Conservation (phyloP, 2,329 filamentous ascomycete species). For the Fusarium solani-melongenae region DNA sequence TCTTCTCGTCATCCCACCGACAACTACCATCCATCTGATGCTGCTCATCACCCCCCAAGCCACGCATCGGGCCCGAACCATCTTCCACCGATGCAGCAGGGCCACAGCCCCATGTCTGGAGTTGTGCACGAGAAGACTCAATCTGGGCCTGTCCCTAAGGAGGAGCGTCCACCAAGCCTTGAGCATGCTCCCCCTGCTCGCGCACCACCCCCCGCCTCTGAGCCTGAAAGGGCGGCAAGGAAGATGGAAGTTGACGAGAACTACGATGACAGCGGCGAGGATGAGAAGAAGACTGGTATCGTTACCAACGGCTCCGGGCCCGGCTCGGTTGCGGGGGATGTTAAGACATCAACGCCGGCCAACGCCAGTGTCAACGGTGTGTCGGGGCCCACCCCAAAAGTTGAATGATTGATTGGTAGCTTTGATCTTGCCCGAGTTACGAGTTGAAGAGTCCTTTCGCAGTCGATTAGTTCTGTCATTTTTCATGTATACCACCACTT, state of each 20-base stretch:
- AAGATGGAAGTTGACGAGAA: conserved; percentile 99
- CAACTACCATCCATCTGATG: conserved; percentile 90
- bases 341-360: conserved; percentile 62
- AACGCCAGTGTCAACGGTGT: conserved; percentile 60
- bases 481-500: conserved; percentile 38
- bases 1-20: conserved; percentile 80
- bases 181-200: conserved; percentile 55
- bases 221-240: conserved; percentile 84
- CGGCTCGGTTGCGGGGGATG: conserved; percentile 60
- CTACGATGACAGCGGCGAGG: conserved; percentile 94
- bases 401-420: conserved; percentile 51
- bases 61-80: conserved; percentile 65
- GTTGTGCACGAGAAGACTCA: conserved; percentile 62
- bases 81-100: conserved; percentile 73
- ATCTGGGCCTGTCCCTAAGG: conserved; percentile 56
- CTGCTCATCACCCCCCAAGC: conserved; percentile 78
- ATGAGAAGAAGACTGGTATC: conserved; percentile 73
- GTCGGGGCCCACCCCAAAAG: conserved; percentile 55
- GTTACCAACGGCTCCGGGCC: conserved; percentile 59
- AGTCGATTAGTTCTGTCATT: conserved; percentile 31
- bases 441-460: conserved; percentile 41
- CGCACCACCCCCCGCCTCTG: conserved; percentile 63
- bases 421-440: conserved; percentile 29
- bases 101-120: conserved; percentile 64
- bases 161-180: conserved; percentile 65